Base-by-base conservation (phyloP, 1,284 basidiomycete genomes). In the Schizophyllum amplum region DNA sequence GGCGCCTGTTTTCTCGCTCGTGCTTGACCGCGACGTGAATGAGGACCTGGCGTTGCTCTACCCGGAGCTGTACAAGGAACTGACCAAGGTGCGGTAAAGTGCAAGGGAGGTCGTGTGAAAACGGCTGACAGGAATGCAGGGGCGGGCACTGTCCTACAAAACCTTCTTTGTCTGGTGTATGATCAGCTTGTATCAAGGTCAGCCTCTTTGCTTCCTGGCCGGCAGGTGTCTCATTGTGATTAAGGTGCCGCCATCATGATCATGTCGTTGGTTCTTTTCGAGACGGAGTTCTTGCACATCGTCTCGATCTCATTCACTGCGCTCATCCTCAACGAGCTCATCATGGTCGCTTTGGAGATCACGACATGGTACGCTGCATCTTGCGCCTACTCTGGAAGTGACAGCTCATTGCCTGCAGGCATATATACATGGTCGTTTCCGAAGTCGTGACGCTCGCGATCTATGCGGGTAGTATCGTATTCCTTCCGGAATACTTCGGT, bases 131-230 rank as follows among this genome's bases (percentile, higher is more conserved):
- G 13, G 6, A 51, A 48, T 23, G 2, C 62, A 95, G 93, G 94
- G 94, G 4, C 90, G 95, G 59, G 86, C 91, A 1, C 71, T 98
- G 48, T 94, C 91, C 6, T 94, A 90, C 75, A 98, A 97, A 76
- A 99, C 96, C 0, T 99, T 99, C 77, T 98, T 98, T 74, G 86
- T 89, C 59, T 99, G 97, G 96, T 77, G 96, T 62, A 94, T 95
- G 84, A 95, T 98, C 67, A 96, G 93, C 65, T 78, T 98, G 27
- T 99, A 99, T 72, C 97, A 99, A 83, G 96, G 93, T 89, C 51
- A 50, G 77, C 61, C 5, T 22, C 23, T n/a, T 46, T 25, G 23
- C 5, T 24, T 23, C 47, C 51, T 33, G 55, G 24, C 47, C 15
- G 57, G 17, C 23, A 22, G 52, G 56, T 47, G 11, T 33, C 47